Conservation (phyloP, 352 stramenopile genomes). For the Pythium periplocum region DNA sequence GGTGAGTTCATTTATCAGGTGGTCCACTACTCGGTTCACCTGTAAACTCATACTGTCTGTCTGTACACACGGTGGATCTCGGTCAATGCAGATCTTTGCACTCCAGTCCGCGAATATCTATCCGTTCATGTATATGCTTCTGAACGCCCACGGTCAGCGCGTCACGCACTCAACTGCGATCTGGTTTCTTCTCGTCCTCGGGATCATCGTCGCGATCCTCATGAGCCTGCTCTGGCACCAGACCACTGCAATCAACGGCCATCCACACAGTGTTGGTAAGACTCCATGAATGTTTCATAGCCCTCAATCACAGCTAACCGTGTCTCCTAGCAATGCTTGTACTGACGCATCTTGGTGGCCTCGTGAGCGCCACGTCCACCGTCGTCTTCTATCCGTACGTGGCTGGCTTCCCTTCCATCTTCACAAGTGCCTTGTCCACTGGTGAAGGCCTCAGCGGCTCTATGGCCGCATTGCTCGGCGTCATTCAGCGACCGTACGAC, state of each 20-base stretch:
- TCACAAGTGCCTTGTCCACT: conserved; percentile 57
- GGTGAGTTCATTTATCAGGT: conserved; percentile 16
- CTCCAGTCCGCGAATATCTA: conserved; percentile 70
- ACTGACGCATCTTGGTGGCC: conserved; percentile 54
- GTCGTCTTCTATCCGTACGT: conserved; percentile 76
- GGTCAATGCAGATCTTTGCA: conserved; percentile 38
- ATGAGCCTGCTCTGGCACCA: conserved; percentile 53
- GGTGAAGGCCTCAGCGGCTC: conserved; percentile 64
- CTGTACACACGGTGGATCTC: not conserved
- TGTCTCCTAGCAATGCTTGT: conserved; percentile 39
- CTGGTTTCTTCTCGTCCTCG: conserved; percentile 49
- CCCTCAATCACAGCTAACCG: not conserved
- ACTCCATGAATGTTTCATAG: not conserved
- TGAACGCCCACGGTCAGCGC: conserved; percentile 41
- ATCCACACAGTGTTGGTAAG: conserved; percentile 44
- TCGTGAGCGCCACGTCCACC: conserved; percentile 67
- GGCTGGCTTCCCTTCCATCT: conserved; percentile 50
- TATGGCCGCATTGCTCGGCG: conserved; percentile 44
- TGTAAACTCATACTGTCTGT: not conserved
- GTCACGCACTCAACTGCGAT: conserved; percentile 38
- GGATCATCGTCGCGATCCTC: conserved; percentile 39
- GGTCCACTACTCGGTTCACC: not conserved
- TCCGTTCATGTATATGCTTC: conserved; percentile 58
- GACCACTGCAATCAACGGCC: conserved; percentile 42
- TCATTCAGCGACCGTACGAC: conserved; percentile 53